phyloP scores from a whole-genome alignment of 306 rosid genomes.

The Cucumis sativus region DNA sequence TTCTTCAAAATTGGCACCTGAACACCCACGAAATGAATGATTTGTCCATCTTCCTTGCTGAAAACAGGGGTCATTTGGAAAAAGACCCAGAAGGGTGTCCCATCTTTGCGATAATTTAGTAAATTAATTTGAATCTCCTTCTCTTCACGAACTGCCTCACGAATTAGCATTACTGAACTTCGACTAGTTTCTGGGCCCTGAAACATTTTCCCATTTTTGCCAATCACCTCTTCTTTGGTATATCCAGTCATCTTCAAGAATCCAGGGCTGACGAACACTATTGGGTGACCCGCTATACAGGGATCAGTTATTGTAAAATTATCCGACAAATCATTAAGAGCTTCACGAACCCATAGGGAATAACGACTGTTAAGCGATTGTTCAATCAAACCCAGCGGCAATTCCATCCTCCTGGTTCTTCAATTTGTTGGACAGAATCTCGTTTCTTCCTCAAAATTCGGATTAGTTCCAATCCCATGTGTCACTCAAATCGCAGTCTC shows the following conservation, averaged over 20 bases:
- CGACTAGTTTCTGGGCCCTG: slow-evolving; percentile 66
- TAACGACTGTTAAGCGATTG: slow-evolving; percentile 39
- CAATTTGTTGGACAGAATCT: slow-evolving; percentile 9
- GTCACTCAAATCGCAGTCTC: slow-evolving; percentile 13
- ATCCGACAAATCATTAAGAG: slow-evolving; percentile 51
- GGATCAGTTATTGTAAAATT: slow-evolving; percentile 83
- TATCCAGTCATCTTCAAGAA: slow-evolving; percentile 76
- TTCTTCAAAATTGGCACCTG: slow-evolving; percentile 46
- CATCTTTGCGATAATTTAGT: slow-evolving; percentile 71
- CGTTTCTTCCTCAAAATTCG: slow-evolving; percentile 20
- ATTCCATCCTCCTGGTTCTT: slow-evolving; percentile 32
- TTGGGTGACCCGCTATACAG: slow-evolving; percentile 58
- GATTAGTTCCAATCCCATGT: slow-evolving; percentile 82
- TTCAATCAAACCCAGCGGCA: slow-evolving; percentile 25
- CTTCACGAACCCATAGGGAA: slow-evolving; percentile 41
- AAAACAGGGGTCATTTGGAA: slow-evolving; percentile 65
- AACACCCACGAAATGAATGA: slow-evolving; percentile 66
- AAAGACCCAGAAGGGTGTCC: slow-evolving; percentile 79
- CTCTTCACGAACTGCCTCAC: slow-evolving; percentile 80
- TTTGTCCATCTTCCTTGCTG: slow-evolving; percentile 30
- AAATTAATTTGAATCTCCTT: slow-evolving; percentile 32
- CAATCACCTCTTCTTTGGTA: slow-evolving; percentile 49
- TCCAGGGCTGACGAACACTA: slow-evolving; percentile 73
- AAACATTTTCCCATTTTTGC: slow-evolving; percentile 48
- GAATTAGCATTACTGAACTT: slow-evolving; percentile 52